Base-by-base conservation (phyloP, 2,329 filamentous ascomycete species). In the Neonectria punicea region DNA sequence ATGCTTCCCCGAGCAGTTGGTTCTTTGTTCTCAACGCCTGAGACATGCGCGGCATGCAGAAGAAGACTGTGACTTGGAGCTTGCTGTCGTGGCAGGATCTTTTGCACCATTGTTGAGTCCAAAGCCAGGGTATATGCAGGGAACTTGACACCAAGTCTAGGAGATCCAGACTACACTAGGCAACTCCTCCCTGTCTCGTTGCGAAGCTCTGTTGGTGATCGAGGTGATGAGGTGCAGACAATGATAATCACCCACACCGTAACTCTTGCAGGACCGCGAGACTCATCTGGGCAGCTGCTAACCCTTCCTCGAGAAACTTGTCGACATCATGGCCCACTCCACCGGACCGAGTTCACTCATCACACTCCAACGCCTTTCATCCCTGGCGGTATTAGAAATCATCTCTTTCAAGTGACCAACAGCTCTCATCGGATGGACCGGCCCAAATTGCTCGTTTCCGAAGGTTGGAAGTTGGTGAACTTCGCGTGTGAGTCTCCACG, bases 121-220 rank as follows among this genome's bases (percentile, higher is more conserved):
- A 25, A 34, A 20, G 25, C 16, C 28, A 43, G 49, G 39, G 50
- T 5, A 54, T 46, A 58, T 58, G 62, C 51, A 41, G 16, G 46
- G 46, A 54, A 30, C 43, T 41, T 54, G 20, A 53, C 32, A 34
- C 25, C 30, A 22, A 14, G 32, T 16, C 30, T 30, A 41, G 39
- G 20, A 30, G 14, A 50, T 49, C 41, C 18, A n/a, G 47, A 25
- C 47, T 28, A 25, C 25, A 13, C 54, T 44, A 36, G n/a, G 34
- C 25, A 41, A 16, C 18, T 53, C 34, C 34, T 54, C 34, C 32
- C 44, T 49, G 34, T 10, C 28, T 53, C 47, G 11, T 46, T 18
- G n/a, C 16, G 28, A 63, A 62, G 58, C 36, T 70, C 57, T 72
- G 70, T 73, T 73, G 70, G 70, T 73, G 70, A 73, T 30, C 28